Conservation (phyloP, 2,329 filamentous ascomycete species). For the Alternaria solani region DNA sequence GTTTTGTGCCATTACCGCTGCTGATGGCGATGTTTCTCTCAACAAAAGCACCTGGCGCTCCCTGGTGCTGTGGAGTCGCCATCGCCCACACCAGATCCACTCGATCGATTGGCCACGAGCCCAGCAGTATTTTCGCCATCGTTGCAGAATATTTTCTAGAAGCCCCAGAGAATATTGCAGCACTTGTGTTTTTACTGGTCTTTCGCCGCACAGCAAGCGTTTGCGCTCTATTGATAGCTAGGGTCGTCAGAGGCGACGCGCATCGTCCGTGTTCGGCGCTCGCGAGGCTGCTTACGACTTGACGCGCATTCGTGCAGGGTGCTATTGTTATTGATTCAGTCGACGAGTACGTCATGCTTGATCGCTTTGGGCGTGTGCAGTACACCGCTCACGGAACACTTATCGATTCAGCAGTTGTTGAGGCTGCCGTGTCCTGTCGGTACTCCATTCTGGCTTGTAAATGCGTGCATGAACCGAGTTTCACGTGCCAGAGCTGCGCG, state of each 20-base stretch:
- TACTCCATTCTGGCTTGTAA: conserved; percentile 1
- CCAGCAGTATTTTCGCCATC: not conserved
- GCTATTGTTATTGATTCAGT: conserved; percentile 1
- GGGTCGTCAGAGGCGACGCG: not conserved
- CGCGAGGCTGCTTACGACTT: conserved; percentile 1
- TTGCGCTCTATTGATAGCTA: not conserved
- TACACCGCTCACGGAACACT: not conserved
- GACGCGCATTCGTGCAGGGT: conserved; percentile 14
- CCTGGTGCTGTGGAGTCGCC: conserved; percentile 4
- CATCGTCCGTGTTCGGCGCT: not conserved
- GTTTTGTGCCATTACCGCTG: not conserved
- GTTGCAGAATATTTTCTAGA: conserved; percentile 10
- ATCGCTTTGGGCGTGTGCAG: not conserved
- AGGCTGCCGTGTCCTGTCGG: not conserved
- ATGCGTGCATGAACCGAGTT: conserved; percentile 8
- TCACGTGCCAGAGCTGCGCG: conserved; percentile 11
- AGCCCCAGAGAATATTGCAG: not conserved
- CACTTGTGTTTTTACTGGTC: not conserved
- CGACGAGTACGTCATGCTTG: conserved; percentile 1
- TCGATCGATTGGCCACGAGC: conserved; percentile 2
- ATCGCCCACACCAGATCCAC: conserved; percentile 1
- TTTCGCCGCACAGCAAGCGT: conserved; percentile 1
- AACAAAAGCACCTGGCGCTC: conserved; percentile 1
- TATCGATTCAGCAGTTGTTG: conserved; percentile 8
- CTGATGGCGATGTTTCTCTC: conserved; percentile 3